Percentiles rank a stretch among this genome's conserved stretches.
Conservation (phyloP, 1,139 yeast species). For the Yamadazyma oceani region DNA sequence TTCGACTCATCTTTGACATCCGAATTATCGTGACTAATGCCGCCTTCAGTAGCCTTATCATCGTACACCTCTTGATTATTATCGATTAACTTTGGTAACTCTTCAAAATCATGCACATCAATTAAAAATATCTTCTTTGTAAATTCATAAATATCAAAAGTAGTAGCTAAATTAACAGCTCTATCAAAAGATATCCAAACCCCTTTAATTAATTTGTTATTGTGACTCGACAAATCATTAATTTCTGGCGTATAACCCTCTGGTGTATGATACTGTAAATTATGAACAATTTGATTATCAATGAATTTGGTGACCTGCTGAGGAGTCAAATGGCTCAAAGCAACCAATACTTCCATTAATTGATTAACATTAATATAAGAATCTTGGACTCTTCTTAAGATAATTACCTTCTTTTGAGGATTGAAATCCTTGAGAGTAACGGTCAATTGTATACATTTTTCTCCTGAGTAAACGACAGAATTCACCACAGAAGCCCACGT, state of each 20-base stretch:
- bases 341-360: conserved; percentile 33
- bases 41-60: background rate
- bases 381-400: conserved; percentile 46
- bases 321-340: conserved; percentile 26
- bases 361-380: conserved; percentile 45
- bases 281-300: conserved; percentile 33
- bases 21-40: background rate
- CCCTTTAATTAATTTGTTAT: conserved; percentile 30
- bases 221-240: conserved; percentile 32
- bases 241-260: conserved; percentile 25
- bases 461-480: conserved; percentile 40
- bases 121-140: conserved; percentile 41
- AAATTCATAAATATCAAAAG: conserved; percentile 43
- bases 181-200: conserved; percentile 48
- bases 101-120: conserved; percentile 48
- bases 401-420: conserved; percentile 15
- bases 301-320: conserved; percentile 32
- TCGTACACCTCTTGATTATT: conserved; percentile 18
- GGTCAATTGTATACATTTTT: conserved; percentile 38
- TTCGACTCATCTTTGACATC: too few species aligned
- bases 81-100: conserved; percentile 27
- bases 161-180: conserved; percentile 41
- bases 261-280: conserved; percentile 28
- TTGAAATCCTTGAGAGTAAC: conserved; percentile 17
- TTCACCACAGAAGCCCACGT: conserved; percentile 21